These are phyloP conservation scores for Miscanthus sacchariflorus DNA, from an alignment of 202 grass and related monocot genomes.

Conservation along the genomic window DNA sequence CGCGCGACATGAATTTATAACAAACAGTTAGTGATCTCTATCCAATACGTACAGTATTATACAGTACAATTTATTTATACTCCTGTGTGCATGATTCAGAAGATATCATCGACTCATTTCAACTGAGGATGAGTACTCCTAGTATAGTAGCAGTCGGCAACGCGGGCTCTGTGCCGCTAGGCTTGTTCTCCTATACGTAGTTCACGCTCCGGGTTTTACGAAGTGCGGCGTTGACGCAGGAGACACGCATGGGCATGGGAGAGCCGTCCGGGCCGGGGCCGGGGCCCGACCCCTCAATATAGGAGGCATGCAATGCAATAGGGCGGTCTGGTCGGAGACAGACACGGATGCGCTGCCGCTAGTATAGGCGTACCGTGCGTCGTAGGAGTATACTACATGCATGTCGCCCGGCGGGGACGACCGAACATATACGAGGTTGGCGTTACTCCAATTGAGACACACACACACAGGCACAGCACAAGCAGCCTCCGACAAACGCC, in stretches of 20 bases:
- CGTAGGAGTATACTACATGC: background rate
- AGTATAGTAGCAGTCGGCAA: background rate
- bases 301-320: background rate
- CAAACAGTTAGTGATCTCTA: background rate
- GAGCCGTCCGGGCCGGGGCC: background rate
- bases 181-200: background rate
- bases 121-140: background rate
- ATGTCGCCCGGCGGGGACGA: constrained; percentile 35
- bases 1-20: background rate
- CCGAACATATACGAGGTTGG: constrained; percentile 41
- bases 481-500: constrained; percentile 24
- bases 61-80: background rate
- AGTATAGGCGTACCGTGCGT: background rate
- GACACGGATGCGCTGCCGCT: background rate
- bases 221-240: constrained; percentile 17
- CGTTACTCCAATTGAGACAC: background rate
- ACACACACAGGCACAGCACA: background rate
- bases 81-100: too few species aligned
- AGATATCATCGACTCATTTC: background rate
- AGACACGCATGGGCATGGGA: constrained; percentile 29
- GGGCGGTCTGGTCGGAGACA: background rate
- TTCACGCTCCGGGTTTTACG: constrained; percentile 32
- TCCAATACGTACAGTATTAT: background rate
- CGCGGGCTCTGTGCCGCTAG: background rate
- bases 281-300: background rate